Evolutionary conservation across 73 alveolate species (phyloP), one percentile per base, ranked within the genome.

Genomic region (Paramecium biaurelia): DNA sequence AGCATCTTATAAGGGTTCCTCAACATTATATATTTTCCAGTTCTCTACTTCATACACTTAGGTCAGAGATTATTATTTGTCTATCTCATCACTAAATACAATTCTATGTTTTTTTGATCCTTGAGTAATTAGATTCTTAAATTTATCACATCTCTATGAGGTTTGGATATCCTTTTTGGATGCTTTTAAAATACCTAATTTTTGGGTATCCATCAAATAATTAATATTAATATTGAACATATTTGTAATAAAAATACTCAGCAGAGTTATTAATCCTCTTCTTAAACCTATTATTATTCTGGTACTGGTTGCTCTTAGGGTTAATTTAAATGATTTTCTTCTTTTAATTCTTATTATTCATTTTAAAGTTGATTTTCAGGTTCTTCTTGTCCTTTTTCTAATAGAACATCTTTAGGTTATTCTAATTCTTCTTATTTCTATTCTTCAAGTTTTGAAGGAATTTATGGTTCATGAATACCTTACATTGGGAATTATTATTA

Each of bases 21-120:
- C 90, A 4, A 79, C 56, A 79, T 79, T 79, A 45, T 41, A 79
- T 24, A 45, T 41, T 79, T 45, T 79, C 90, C 90, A 79, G 56
- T 79, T 79, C 74, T 79, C 90, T 10, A 79, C 90, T 45, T 79
- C 90, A 4, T 43, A 34, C 7, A 79, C 74, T 43, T 79, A 20
- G 5, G 30, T 63, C 30, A 79, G 6, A n/a, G 86, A 38, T 72
- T 30, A 35, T 32, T 32, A 72, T 72, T 72, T 63, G 45, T 63
- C 63, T 34, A 72, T 5, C 28, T 72, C 86, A 38, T 72, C 86
- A 12, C 34, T 72, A 26, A 72, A 72, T 72, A 23, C 34, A 35
- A 72, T 72, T 37, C 58, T 35, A 37, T 72, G 86, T 15, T 72
- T 72, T 35, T 38, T 72, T 72, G 56, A 35, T 10, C 86, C 86